These are phyloP conservation scores for Arxiozyma bovina DNA, from an alignment of 1,139 yeast genomes.

Conservation along the genomic window DNA sequence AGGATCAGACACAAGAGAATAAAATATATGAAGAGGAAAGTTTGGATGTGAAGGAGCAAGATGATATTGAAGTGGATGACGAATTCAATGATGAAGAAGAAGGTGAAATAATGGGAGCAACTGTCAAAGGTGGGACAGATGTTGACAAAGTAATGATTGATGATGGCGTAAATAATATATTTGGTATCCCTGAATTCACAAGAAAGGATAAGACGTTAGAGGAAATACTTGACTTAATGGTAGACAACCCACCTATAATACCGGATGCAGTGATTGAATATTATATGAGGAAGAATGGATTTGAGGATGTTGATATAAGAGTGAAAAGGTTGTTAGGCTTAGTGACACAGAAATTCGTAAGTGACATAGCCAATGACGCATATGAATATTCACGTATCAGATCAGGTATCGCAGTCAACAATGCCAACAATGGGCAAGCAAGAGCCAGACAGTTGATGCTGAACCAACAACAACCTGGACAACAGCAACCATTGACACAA, in stretches of 20 bases:
- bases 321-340: constrained; percentile 81
- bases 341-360: constrained; percentile 91
- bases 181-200: constrained; percentile 60
- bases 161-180: constrained; percentile 32
- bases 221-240: constrained; percentile 83
- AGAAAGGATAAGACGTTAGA: constrained; percentile 80
- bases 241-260: constrained; percentile 88
- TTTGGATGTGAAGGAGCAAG: constrained; percentile 3
- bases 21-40: background rate
- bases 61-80: constrained; percentile 31
- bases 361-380: constrained; percentile 94
- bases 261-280: constrained; percentile 98
- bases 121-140: constrained; percentile 10
- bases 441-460: constrained; percentile 68
- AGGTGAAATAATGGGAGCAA: constrained; percentile 15
- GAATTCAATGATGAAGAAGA: constrained; percentile 38
- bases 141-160: constrained; percentile 14
- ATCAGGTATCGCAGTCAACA: constrained; percentile 72
- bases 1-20: background rate
- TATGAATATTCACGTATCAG: constrained; percentile 90
- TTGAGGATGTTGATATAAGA: constrained; percentile 69
- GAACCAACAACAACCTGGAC: constrained; percentile 46
- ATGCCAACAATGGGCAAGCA: constrained; percentile 77
- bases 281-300: constrained; percentile 81
- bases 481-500: constrained; percentile 25